Base-by-base conservation (phyloP, 1,139 yeast species). In the Yamadazyma conglobata region DNA sequence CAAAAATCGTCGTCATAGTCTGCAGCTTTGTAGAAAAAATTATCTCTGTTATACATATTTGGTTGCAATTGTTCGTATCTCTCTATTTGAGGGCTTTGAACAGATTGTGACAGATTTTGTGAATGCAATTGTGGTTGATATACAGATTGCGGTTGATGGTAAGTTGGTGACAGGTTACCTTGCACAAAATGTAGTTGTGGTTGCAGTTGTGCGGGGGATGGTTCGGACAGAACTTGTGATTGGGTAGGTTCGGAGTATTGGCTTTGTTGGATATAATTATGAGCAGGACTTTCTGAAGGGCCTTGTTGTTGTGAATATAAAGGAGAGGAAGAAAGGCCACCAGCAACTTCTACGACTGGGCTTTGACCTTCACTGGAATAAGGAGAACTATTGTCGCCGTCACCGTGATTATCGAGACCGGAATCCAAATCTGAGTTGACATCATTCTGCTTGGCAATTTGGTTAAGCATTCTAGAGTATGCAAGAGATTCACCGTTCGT, bases 1-100 rank as follows among this genome's bases (percentile, higher is more conserved):
- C 74, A 67, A 42, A 50, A 68, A 25, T 65, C 73, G 39, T 68
- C 73, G 40, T 66, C 73, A 42, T 64, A 66, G 40, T 67, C 72
- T 10, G 58, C 55, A 26, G 33, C 19, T 13, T 35, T 33, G 20
- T 32, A 37, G 23, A 33, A 37, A 16, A 34, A 37, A 28, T 39
- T 40, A 15, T 38, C 32, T 12, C 23, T 21, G 16, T 33, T 32
- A 20, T 29, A 35, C 19, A 18, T 25, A 19, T 23, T 19, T 15
- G 25, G n/a, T n/a, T n/a, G n/a, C n/a, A n/a, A n/a, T n/a, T n/a
- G n/a, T n/a, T n/a, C n/a, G n/a, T n/a, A n/a, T n/a, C n/a, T n/a
- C n/a, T n/a, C n/a, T n/a, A n/a, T n/a, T n/a, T n/a, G n/a, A n/a
- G n/a, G n/a, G n/a, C n/a, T n/a, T n/a, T n/a, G n/a, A n/a, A n/a